Conservation (phyloP, 2,329 filamentous ascomycete species). For the Epicoccum sorghinum region DNA sequence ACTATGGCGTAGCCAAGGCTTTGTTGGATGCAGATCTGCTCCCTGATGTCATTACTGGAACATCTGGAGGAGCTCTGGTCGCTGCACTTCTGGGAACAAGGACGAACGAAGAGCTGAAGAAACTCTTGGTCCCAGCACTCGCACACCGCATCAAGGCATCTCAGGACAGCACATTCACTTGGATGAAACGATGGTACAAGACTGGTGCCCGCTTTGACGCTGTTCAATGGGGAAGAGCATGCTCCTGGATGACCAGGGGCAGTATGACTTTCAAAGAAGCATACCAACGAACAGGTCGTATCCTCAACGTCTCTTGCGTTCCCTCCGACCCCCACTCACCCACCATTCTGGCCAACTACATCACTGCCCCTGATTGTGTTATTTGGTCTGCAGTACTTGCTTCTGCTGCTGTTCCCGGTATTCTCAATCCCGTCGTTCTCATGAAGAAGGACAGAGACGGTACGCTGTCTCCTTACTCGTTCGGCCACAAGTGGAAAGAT, state of each 20-base stretch:
- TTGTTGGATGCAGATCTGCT: conserved; percentile 84
- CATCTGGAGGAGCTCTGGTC: conserved; percentile 89
- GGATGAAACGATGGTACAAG: conserved; percentile 84
- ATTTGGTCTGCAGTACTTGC: conserved; percentile 97
- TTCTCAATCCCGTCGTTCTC: conserved; percentile 91
- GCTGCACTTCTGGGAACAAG: conserved; percentile 86
- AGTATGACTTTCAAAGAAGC: conserved; percentile 95
- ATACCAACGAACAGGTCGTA: conserved; percentile 89
- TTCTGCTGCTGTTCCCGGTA: conserved; percentile 93
- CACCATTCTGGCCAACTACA: conserved; percentile 91
- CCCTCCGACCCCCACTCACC: conserved; percentile 94
- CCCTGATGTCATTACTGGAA: conserved; percentile 94
- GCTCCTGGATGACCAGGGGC: conserved; percentile 88
- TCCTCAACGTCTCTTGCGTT: conserved; percentile 94
- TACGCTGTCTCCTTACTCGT: conserved; percentile 84
- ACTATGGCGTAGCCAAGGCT: conserved; percentile 90
- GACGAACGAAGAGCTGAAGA: conserved; percentile 88
- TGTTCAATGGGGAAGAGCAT: conserved; percentile 84
- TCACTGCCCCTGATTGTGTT: conserved; percentile 94
- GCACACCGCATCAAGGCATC: conserved; percentile 85
- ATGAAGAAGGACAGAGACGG: conserved; percentile 84
- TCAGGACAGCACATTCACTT: conserved; percentile 75
- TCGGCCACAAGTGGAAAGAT: conserved; percentile 99
- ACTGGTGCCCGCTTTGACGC: conserved; percentile 95
- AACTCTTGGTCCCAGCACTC: conserved; percentile 84